These are phyloP conservation scores for Stylonectria norvegica DNA, from an alignment of 2,329 filamentous ascomycete species.

Conservation along the genomic window DNA sequence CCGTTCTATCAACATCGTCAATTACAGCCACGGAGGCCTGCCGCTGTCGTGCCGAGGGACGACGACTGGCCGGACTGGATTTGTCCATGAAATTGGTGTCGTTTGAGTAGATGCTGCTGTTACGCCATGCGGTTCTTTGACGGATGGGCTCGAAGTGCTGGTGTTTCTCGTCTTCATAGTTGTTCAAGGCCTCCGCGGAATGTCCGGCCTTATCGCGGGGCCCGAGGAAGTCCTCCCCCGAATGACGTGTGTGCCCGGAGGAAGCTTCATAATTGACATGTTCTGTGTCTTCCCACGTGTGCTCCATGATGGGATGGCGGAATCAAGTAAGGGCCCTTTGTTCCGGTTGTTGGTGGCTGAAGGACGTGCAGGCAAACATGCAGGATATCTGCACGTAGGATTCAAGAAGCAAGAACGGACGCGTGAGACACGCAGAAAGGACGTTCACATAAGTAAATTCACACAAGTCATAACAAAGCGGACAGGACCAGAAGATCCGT, in stretches of 20 bases:
- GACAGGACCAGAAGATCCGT: too few species aligned
- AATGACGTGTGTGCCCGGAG: background rate
- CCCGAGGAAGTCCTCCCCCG: background rate
- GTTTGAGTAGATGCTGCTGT: background rate
- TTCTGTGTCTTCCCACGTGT: too few species aligned
- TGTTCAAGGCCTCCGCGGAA: background rate
- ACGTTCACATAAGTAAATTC: too few species aligned
- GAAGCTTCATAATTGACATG: too few species aligned
- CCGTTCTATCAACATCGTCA: constrained; percentile 32
- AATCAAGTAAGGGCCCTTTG: too few species aligned
- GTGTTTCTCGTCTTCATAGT: background rate
- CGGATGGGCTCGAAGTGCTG: background rate
- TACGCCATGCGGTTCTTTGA: background rate
- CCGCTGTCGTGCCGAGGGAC: background rate
- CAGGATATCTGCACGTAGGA: too few species aligned
- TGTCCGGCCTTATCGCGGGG: background rate
- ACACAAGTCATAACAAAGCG: too few species aligned
- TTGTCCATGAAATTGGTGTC: background rate
- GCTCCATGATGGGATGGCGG: too few species aligned
- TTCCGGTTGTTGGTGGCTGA: too few species aligned
- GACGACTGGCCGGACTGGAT: background rate
- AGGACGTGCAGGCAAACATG: too few species aligned
- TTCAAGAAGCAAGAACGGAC: too few species aligned
- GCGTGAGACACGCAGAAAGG: too few species aligned
- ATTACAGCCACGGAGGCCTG: constrained; percentile 19